Conservation (phyloP, 768 basidiomycete species). For the Pulveroboletus sp. region DNA sequence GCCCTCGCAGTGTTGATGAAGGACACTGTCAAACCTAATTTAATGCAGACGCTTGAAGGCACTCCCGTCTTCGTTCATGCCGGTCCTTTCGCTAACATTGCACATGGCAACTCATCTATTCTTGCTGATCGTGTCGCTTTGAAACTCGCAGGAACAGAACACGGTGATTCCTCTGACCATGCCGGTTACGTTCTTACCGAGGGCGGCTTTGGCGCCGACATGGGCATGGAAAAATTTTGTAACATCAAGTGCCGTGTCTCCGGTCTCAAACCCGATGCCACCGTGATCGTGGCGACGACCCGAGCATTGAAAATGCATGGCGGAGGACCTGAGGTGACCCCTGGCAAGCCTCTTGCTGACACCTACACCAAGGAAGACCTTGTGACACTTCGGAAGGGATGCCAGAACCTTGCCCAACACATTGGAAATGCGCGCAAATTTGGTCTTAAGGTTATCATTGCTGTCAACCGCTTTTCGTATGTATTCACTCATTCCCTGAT, state of each 20-base stretch:
- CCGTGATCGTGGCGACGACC: slow-evolving; percentile 94
- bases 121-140: slow-evolving; percentile 95
- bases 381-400: slow-evolving; percentile 83
- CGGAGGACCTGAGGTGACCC: slow-evolving; percentile 93
- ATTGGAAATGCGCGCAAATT: slow-evolving; percentile 95
- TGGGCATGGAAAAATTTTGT: slow-evolving; percentile 99
- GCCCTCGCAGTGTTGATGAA: slow-evolving; percentile 97
- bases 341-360: slow-evolving; percentile 89
- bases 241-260: slow-evolving; percentile 98
- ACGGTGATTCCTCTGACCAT: slow-evolving; percentile 75
- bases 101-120: slow-evolving; percentile 97
- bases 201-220: slow-evolving; percentile 98
- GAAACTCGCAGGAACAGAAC: slow-evolving; percentile 93
- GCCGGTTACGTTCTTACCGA: slow-evolving; percentile 96
- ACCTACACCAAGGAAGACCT: slow-evolving; percentile 94
- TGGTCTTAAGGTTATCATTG: slow-evolving; percentile 93
- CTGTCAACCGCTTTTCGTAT: slow-evolving; percentile 91
- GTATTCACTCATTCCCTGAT: slow-evolving; percentile 30
- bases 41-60: slow-evolving; percentile 98
- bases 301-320: slow-evolving; percentile 99
- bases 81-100: slow-evolving; percentile 98
- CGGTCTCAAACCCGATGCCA: slow-evolving; percentile 89
- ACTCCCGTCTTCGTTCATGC: slow-evolving; percentile 99
- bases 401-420: slow-evolving; percentile 88
- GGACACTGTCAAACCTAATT: slow-evolving; percentile 97